A percentile compares a stretch with the other conserved stretches of the same genome.
These are phyloP conservation scores for Claviceps sorghi DNA, from an alignment of 2,329 filamentous ascomycete species.

Conservation along the genomic window DNA sequence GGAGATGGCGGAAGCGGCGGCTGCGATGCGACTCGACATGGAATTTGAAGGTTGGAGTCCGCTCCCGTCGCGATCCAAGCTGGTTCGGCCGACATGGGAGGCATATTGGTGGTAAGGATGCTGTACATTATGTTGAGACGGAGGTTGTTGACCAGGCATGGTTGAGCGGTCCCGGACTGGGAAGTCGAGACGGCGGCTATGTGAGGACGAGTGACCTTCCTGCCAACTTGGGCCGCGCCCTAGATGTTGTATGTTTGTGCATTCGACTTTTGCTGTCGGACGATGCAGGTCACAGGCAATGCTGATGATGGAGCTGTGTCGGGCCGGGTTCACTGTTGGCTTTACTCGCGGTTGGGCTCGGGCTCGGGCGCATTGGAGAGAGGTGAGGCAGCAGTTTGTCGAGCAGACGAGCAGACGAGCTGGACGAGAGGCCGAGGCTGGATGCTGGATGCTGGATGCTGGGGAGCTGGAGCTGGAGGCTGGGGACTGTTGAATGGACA, in stretches of 20 bases:
- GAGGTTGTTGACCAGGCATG: slow-evolving; percentile 17
- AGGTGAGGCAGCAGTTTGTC: neutral
- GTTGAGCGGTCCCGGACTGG: slow-evolving; percentile 17
- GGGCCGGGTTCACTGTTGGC: neutral
- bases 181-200: slow-evolving; percentile 18
- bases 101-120: slow-evolving; percentile 16
- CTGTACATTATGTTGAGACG: slow-evolving; percentile 23
- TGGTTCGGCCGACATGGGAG: slow-evolving; percentile 23
- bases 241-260: slow-evolving; percentile 17
- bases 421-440: neutral
- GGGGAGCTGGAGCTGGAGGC: neutral
- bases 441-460: neutral
- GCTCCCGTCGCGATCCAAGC: slow-evolving; percentile 40
- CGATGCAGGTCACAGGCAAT: neutral
- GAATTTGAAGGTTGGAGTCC: slow-evolving; percentile 36
- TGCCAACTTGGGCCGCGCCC: slow-evolving; percentile 26
- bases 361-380: slow-evolving; percentile 1
- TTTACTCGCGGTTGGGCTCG: neutral
- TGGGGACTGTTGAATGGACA: neutral
- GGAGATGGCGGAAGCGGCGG: slow-evolving; percentile 42
- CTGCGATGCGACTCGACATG: slow-evolving; percentile 28
- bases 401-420: neutral
- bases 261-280: slow-evolving; percentile 19
- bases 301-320: neutral
- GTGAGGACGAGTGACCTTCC: slow-evolving; percentile 19